These are phyloP conservation scores for Balamuthia mandrillaris DNA, from an alignment of 208 protist genomes.

Conservation along the genomic window DNA sequence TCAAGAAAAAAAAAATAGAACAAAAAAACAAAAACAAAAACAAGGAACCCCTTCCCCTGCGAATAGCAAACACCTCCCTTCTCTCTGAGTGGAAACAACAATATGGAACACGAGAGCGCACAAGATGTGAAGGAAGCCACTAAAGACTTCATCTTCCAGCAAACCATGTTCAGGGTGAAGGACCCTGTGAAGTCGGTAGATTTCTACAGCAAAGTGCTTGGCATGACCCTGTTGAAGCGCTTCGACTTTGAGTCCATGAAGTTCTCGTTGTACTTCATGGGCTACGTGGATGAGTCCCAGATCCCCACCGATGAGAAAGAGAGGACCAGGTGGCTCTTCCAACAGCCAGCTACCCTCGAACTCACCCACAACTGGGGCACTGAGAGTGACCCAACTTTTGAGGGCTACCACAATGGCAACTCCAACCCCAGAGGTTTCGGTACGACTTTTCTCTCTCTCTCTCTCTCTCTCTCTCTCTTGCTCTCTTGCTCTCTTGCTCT, in stretches of 20 bases:
- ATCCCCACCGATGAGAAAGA: constrained; percentile 19
- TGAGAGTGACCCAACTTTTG: not conserved
- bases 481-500: too few species aligned
- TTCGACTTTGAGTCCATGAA: not conserved
- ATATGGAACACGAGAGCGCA: too few species aligned
- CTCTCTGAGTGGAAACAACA: too few species aligned
- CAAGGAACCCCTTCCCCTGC: too few species aligned
- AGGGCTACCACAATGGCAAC: constrained; percentile 38
- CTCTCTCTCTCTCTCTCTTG: too few species aligned
- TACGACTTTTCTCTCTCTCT: not conserved
- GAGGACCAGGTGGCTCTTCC: constrained; percentile 13
- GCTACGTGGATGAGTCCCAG: constrained; percentile 1
- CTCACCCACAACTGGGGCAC: constrained; percentile 26
- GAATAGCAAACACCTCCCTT: too few species aligned
- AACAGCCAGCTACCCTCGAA: not conserved
- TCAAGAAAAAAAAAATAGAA: too few species aligned
- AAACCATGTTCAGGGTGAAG: constrained; percentile 53
- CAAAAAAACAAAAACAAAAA: too few species aligned
- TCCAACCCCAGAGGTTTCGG: constrained; percentile 12
- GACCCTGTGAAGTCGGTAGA: constrained; percentile 38
- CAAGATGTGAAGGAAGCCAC: constrained; percentile 19
- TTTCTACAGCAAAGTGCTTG: constrained; percentile 38
- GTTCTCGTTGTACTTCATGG: constrained; percentile 39
- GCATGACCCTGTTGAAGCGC: constrained; percentile 17
- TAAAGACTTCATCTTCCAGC: constrained; percentile 31